These are phyloP conservation scores for Microdochium trichocladiopsis DNA, from an alignment of 2,329 filamentous ascomycete genomes.

Conservation along the genomic window DNA sequence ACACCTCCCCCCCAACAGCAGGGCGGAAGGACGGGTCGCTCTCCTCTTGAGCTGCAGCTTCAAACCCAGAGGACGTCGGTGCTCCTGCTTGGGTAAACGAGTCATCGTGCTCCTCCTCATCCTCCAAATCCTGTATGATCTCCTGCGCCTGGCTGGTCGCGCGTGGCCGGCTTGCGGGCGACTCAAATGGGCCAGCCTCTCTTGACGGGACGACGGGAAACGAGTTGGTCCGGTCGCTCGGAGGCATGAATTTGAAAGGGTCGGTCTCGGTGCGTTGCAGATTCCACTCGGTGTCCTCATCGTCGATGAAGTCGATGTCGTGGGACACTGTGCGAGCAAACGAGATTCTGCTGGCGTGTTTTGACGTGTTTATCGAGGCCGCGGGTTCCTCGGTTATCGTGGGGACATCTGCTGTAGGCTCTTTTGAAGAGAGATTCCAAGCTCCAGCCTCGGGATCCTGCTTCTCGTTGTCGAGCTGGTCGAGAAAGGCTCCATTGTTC, in stretches of 20 bases:
- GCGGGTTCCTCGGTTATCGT: conserved; percentile 7
- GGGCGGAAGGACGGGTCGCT: conserved; percentile 18
- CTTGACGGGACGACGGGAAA: conserved; percentile 50
- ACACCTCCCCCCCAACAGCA: conserved; percentile 32
- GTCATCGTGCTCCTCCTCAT: conserved; percentile 34
- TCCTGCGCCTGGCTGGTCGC: conserved; percentile 45
- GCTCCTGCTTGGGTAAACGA: conserved; percentile 28
- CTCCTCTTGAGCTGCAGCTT: conserved; percentile 8
- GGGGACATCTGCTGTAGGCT: neutral
- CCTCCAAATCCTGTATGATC: conserved; percentile 45
- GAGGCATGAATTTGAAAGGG: conserved; percentile 52
- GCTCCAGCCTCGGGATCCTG: conserved; percentile 15
- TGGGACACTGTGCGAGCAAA: conserved; percentile 59
- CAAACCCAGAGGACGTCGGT: conserved; percentile 23
- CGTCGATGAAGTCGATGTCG: conserved; percentile 51
- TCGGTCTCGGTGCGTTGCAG: conserved; percentile 45
- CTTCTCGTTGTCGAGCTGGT: conserved; percentile 11
- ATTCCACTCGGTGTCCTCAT: conserved; percentile 52
- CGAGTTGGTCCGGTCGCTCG: conserved; percentile 53
- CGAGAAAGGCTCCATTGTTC: conserved; percentile 10
- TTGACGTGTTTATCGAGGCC: conserved; percentile 26
- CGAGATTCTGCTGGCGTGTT: conserved; percentile 54
- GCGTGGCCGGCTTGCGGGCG: conserved; percentile 29
- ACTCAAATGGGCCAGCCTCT: conserved; percentile 14
- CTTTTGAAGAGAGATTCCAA: conserved; percentile 13